A percentile compares a stretch with the other conserved stretches of the same genome.
phyloP scores from a whole-genome alignment of 106 monocot genomes.

The Acorus calamus region DNA sequence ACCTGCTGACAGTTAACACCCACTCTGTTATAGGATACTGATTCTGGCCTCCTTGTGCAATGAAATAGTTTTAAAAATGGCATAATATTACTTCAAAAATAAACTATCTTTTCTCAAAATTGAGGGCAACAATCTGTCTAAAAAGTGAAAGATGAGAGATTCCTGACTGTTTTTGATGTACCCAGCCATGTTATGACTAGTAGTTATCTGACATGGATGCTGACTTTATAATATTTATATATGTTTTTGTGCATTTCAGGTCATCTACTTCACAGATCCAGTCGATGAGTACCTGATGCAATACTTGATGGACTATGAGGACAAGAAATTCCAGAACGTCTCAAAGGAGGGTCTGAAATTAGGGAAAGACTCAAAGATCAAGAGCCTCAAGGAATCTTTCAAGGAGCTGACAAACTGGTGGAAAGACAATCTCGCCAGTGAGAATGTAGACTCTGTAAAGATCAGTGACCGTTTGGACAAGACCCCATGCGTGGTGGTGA shows the following conservation, averaged over 20 bases:
- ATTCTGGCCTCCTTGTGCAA: no score
- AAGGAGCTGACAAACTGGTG: neutral
- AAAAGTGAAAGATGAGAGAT: no score
- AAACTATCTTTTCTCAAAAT: no score
- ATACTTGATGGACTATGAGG: neutral
- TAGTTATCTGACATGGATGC: no score
- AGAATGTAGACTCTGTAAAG: neutral
- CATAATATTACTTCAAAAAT: no score
- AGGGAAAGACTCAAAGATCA: neutral
- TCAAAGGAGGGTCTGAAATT: neutral
- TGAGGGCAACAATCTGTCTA: no score
- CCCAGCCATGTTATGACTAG: no score
- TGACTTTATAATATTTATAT: no score
- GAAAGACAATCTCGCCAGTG: neutral
- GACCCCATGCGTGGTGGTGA: neutral
- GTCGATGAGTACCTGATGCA: neutral
- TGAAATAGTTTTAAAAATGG: no score
- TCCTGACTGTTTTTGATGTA: no score
- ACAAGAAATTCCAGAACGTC: slow-evolving; percentile 2
- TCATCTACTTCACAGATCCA: neutral
- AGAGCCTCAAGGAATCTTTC: neutral
- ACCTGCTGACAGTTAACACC: no score
- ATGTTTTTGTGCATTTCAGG: neutral
- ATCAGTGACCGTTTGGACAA: neutral
- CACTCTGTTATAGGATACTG: no score